Evolutionary conservation across 2,329 filamentous ascomycete species (phyloP).

Genomic region (Botryosphaeria agaves): DNA sequence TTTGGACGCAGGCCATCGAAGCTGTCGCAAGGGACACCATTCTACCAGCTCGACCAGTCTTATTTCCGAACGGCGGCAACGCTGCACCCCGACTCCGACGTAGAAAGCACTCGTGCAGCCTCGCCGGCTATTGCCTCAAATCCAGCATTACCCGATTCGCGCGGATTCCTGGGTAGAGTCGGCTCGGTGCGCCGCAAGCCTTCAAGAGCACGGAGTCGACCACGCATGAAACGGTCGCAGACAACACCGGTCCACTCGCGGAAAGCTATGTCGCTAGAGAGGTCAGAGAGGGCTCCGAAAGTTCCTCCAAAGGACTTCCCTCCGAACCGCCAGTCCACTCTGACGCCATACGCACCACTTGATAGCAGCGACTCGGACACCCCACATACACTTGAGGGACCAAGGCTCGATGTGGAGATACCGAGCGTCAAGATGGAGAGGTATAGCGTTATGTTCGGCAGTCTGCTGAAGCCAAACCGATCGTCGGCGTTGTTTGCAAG

Average conservation of each 20-base stretch:
- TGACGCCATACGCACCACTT: neutral
- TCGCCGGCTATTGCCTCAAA: no score
- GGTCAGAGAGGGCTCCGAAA: no score
- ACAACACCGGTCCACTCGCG: neutral
- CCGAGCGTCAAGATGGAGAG: slow-evolving; percentile 67
- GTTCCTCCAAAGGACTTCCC: no score
- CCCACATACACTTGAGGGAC: slow-evolving; percentile 6
- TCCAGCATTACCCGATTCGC: no score
- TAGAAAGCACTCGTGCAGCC: no score
- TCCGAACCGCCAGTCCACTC: neutral
- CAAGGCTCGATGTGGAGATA: slow-evolving; percentile 55
- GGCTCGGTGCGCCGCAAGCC: no score
- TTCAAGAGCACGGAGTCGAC: no score
- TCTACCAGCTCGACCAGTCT: neutral
- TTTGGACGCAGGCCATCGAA: neutral
- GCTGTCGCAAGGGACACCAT: neutral
- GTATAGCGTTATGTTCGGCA: slow-evolving; percentile 87
- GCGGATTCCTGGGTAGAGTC: no score
- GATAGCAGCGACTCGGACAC: neutral
- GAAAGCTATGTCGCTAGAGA: neutral
- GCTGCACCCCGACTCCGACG: neutral
- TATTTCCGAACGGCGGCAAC: no score
- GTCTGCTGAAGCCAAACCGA: slow-evolving; percentile 38
- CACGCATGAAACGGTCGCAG: neutral
- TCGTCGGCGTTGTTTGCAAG: slow-evolving; percentile 6